Evolutionary conservation across 495 filamentous ascomycete genomes (phyloP), one percentile per base, ranked within the genome.

Genomic region (Penicillium flavigenum): DNA sequence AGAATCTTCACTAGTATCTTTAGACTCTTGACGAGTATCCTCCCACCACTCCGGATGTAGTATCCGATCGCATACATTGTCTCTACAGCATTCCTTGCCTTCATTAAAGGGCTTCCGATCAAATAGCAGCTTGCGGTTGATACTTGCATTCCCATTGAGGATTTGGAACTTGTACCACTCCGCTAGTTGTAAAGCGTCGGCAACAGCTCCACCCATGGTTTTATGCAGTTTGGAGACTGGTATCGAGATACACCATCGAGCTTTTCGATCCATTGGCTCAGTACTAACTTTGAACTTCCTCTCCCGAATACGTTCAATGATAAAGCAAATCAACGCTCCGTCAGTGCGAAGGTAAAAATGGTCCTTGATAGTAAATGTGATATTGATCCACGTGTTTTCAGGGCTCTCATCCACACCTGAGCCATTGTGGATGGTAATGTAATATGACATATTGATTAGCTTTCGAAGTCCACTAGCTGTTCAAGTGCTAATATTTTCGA

Each of bases 301-400:
- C 26, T 52, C 50, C n/a, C n/a, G 22, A 9, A 52, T 17, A 12
- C 50, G 50, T 31, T 52, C 20, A 8, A 52, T 52, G 3, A 52
- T 41, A 8, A 29, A 29, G 14, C 22, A 31, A 5, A 52, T 52
- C 38, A 42, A 26, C 11, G 50, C 50, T 12, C 36, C 36, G 7
- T 52, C 50, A 20, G 50, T 52, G 4, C 50, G 50, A n/a, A 52
- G 16, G 8, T 27, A 22, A 20, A 42, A 39, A 8, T 52, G 1
- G 10, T 52, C 38, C 6, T n/a, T 10, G 24, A 14, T 14, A 3
- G 5, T 39, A 19, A 52, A 52, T 14, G n/a, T 10, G 4, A 52
- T 43, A 16, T 52, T 52, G 2, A 42, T 9, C 50, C 50, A 52
- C 2, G 5, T 7, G 17, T 43, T 31, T 20, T 42, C 16, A 7